Evolutionary conservation across 257 asterid species (phyloP).

Genomic region (Primulina eburnea): DNA sequence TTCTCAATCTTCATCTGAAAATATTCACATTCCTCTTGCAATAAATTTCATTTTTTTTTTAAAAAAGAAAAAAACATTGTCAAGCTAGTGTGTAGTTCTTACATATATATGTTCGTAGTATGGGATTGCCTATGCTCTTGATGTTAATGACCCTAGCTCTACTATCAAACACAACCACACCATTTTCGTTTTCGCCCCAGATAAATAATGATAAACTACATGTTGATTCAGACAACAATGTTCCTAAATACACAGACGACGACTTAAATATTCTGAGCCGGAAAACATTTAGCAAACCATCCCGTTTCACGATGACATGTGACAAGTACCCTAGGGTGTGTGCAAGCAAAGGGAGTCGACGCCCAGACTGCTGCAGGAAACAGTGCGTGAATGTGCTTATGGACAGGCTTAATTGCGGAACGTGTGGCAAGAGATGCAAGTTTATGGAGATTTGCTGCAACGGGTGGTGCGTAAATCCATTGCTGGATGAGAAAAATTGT

Average conservation of each 20-base stretch:
- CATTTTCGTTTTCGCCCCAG: not conserved
- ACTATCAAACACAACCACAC: not conserved
- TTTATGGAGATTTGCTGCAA: constrained; percentile 1
- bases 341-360: not conserved
- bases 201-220: no score
- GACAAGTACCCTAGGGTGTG: constrained; percentile 1
- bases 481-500: not conserved
- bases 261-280: not conserved
- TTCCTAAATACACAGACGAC: not conserved
- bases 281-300: not conserved
- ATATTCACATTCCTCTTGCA: no score
- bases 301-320: not conserved
- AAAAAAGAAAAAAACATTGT: no score
- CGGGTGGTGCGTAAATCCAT: not conserved
- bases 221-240: no score
- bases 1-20: no score
- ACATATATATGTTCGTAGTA: no score
- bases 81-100: no score
- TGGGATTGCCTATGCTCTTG: not conserved
- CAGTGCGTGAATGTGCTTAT: not conserved
- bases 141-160: not conserved
- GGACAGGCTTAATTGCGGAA: not conserved
- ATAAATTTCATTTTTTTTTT: no score
- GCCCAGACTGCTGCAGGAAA: not conserved
- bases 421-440: not conserved